These are phyloP conservation scores for Tubosaeta sp. DNA, from an alignment of 768 basidiomycete species.

Conservation along the genomic window DNA sequence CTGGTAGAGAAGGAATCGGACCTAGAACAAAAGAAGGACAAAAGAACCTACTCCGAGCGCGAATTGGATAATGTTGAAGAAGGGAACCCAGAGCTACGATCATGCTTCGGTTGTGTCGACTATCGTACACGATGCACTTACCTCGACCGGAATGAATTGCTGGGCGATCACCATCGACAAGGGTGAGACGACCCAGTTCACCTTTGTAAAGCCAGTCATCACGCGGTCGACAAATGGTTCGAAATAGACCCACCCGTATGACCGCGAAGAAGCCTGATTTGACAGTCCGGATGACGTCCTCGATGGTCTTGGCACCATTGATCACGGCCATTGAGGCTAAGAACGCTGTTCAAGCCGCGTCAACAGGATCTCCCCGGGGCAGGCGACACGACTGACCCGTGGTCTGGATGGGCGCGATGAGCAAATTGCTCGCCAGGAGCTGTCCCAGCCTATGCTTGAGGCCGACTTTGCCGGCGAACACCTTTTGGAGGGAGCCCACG, in stretches of 20 bases:
- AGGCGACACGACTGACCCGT: conserved; percentile 42
- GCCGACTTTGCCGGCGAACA: conserved; percentile 71
- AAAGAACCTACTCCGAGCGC: conserved; percentile 57
- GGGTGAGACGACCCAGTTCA: conserved; percentile 79
- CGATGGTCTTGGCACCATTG: conserved; percentile 65
- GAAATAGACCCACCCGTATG: conserved; percentile 49
- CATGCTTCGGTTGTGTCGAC: conserved; percentile 1
- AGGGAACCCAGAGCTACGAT: conserved; percentile 79
- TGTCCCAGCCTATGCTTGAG: conserved; percentile 62
- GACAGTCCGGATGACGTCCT: conserved; percentile 63
- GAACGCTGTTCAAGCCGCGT: conserved; percentile 43
- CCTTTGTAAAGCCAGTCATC: conserved; percentile 37
- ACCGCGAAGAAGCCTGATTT: conserved; percentile 71
- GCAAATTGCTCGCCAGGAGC: conserved; percentile 70
- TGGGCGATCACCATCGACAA: conserved; percentile 73
- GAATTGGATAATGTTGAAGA: conserved; percentile 79
- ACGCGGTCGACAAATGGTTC: neutral
- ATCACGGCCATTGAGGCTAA: conserved; percentile 81
- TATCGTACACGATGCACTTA: conserved; percentile 27
- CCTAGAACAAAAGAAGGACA: neutral
- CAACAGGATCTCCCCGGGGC: neutral
- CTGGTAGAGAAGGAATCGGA: conserved; percentile 30
- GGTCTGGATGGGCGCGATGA: conserved; percentile 74
- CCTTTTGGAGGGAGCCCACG: conserved; percentile 65
- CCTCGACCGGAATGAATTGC: conserved; percentile 73